Evolutionary conservation across 139 green algal genomes (phyloP), one percentile per base, ranked within the genome.

Genomic region (Chlorella sp.): DNA sequence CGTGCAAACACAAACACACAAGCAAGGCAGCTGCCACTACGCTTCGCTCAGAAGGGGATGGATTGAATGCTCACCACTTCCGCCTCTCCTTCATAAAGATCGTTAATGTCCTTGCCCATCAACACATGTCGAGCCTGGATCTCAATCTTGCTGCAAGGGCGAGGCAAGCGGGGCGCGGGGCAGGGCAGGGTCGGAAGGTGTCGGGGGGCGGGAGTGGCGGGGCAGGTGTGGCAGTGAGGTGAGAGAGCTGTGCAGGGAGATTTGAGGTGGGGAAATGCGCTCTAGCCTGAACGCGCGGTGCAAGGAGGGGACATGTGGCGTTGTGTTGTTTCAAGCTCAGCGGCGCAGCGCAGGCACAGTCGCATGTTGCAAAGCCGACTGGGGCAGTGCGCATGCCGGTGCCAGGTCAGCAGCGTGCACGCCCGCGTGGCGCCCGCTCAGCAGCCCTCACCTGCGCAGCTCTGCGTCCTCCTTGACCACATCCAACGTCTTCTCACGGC

Each of bases 401-500:
- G 30, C 28, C 71, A 78, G 32, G 15, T 36, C 32, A 16, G 32
- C 77, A 61, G 12, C 37, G 32, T 16, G 19, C 22, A 16, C 3
- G 34, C n/a, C n/a, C n/a, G 32, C 73, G 34, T 32, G 32, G 16
- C 26, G 36, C 37, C 32, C 5, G 80, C 48, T 60, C 40, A 85
- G 2, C 42, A 36, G 48, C 0, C 0, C 87, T 12, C 81, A 83
- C 66, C n/a, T 60, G 39, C 79, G 60, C 42, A 96, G 61, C 53
- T 88, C 86, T 5, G 73, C 12, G 22, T 95, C 81, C 78, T 93
- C 93, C 75, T 92, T 86, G 40, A 97, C 64, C 5, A 84, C 57
- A 16, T 92, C 89, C 85, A 96, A 40, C 34, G 95, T 92, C 91
- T 96, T 96, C 34, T 97, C 95, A 3, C 94, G 86, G 3, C 95